Evolutionary conservation across 306 rosid species (phyloP), one percentile per base, ranked within the genome.

Genomic region (Cicer bijugum): DNA sequence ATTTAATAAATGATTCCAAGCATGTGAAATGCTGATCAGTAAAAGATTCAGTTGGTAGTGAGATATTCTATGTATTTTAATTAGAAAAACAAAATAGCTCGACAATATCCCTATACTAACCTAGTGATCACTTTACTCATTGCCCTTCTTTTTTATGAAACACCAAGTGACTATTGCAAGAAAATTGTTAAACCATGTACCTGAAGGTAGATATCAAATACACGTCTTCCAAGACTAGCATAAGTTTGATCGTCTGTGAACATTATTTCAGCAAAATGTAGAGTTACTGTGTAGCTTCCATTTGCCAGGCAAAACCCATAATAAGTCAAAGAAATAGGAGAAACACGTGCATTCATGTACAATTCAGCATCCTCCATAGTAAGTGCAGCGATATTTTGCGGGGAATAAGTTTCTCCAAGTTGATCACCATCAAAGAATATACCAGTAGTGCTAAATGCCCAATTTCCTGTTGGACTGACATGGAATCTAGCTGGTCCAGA

Each of bases 261-360:
- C 82, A 73, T 77, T 9, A 65, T 84, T 74, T 88, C 92, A 6
- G 87, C 92, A 82, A 88, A 88, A 23, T 82, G 87, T 8, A 88
- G 82, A 0, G 35, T 67, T 3, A 86, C 79, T 0, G 77, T 86
- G 75, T 88, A 88, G 70, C 35, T 66, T 40, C 93, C 93, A 74
- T 84, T 86, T 71, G 44, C 50, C 37, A 86, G 83, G 28, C 90
- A 84, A 45, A 73, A 73, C 12, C 87, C 92, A 70, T 84, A 88
- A 73, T 84, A 88, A 57, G 92, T 89, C 55, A 89, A 59, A 42
- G 95, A 87, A 71, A 80, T 75, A 45, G 97, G 85, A 52, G 95
- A 81, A 71, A 86, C 72, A 7, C 97, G 92, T 53, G 96, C 97
- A 2, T 10, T 79, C 67, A 1, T 65, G 72, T 91, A 89, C 43